Evolutionary conservation across 768 basidiomycete species (phyloP).

Genomic region (Phylloporus arenicola): DNA sequence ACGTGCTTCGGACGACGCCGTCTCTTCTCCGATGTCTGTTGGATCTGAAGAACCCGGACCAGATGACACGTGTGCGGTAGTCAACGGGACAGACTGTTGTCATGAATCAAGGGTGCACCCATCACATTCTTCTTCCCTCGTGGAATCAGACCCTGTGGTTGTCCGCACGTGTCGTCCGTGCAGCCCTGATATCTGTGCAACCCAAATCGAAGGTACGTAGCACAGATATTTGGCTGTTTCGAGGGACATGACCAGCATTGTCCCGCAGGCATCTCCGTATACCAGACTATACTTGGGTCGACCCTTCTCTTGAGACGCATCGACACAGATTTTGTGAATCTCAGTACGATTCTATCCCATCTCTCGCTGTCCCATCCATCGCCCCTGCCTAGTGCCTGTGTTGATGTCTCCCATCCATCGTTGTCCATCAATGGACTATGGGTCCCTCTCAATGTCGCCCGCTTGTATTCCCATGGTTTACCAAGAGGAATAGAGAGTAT

Average conservation of each 20-base stretch:
- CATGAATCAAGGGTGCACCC: conserved; percentile 1
- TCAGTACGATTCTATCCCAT: conserved; percentile 43
- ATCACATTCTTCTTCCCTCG: conserved; percentile 1
- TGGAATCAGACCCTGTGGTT: conserved; percentile 37
- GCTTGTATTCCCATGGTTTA: conserved; percentile 34
- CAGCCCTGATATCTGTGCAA: conserved; percentile 57
- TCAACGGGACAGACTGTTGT: conserved; percentile 5
- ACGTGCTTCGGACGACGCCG: not conserved
- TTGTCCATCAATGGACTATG: conserved; percentile 56
- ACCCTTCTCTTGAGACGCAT: conserved; percentile 61
- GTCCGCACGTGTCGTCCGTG: conserved; percentile 63
- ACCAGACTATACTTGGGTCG: conserved; percentile 58
- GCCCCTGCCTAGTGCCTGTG: conserved; percentile 42
- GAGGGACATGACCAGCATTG: conserved; percentile 2
- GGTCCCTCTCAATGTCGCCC: conserved; percentile 58
- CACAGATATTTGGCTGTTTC: not conserved
- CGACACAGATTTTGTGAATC: conserved; percentile 75
- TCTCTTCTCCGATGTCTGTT: not conserved
- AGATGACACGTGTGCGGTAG: conserved; percentile 1
- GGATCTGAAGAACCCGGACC: conserved; percentile 2
- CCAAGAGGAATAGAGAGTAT: conserved; percentile 37
- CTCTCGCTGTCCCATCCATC: conserved; percentile 31
- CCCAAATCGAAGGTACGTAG: conserved; percentile 63
- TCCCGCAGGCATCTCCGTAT: conserved; percentile 62
- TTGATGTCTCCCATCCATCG: conserved; percentile 48